Evolutionary conservation across 768 basidiomycete species (phyloP).

Genomic region (Steccherinum ochraceum): DNA sequence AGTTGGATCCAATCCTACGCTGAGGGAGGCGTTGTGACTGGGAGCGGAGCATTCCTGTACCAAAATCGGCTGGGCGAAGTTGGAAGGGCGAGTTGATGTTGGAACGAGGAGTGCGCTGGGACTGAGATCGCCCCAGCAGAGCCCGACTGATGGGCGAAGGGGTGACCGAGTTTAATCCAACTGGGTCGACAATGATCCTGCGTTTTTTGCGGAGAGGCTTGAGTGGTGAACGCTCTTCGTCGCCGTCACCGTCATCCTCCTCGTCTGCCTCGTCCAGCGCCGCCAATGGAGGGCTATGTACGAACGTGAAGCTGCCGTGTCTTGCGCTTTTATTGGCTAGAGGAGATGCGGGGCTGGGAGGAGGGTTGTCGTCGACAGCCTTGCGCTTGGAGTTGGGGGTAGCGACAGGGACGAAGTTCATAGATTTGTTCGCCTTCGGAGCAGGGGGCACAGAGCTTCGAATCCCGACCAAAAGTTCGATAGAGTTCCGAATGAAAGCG

Average conservation of each 20-base stretch:
- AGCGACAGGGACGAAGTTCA: conserved; percentile 6
- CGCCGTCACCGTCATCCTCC: background rate
- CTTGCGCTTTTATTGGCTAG: conserved; percentile 8
- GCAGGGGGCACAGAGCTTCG: conserved; percentile 19
- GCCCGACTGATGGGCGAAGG: background rate
- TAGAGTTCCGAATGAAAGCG: conserved; percentile 41
- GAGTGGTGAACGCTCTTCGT: background rate
- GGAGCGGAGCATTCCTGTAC: conserved; percentile 15
- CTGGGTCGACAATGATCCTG: background rate
- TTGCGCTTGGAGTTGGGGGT: conserved; percentile 1
- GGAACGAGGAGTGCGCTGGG: conserved; percentile 9
- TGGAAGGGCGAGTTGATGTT: conserved; percentile 2
- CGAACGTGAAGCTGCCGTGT: background rate
- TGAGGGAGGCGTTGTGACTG: conserved; percentile 16
- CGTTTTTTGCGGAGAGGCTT: background rate
- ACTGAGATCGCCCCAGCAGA: conserved; percentile 12
- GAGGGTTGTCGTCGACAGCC: conserved; percentile 1
- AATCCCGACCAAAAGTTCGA: conserved; percentile 61
- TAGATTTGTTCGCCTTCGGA: conserved; percentile 11
- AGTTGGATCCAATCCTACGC: background rate
- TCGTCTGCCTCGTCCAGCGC: conserved; percentile 17
- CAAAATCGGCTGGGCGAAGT: background rate
- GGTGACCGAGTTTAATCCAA: background rate
- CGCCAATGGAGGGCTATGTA: conserved; percentile 7
- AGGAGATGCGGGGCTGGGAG: conserved; percentile 14